A percentile compares a stretch with the other conserved stretches of the same genome.
Evolutionary conservation across 257 asterid genomes (phyloP).

Genomic region (Nicotiana sylvestris): DNA sequence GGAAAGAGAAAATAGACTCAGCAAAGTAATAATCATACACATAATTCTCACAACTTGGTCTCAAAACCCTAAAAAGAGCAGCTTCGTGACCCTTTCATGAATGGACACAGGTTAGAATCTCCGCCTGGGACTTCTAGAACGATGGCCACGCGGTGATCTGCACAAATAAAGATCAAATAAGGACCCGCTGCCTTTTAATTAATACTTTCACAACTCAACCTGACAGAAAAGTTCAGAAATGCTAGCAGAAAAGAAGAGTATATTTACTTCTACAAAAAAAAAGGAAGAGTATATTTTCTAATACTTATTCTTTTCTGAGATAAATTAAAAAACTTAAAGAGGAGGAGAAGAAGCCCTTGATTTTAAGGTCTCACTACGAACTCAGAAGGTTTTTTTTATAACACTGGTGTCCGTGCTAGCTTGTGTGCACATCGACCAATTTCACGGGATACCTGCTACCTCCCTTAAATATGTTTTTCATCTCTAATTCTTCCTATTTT

Average conservation of each 20-base stretch:
- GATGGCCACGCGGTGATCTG: conserved; percentile 84
- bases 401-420: too few relatives aligned
- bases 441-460: too few relatives aligned
- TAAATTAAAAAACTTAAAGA: neutral
- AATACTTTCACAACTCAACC: neutral
- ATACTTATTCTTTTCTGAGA: neutral
- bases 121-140: conserved; percentile 90
- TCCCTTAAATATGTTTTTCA: too few relatives aligned
- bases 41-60: neutral
- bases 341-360: neutral
- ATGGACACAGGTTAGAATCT: conserved; percentile 42
- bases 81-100: neutral
- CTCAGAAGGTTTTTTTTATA: neutral
- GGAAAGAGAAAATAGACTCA: neutral
- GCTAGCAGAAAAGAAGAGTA: neutral
- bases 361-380: neutral
- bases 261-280: too few relatives aligned
- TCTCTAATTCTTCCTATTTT: neutral
- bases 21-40: neutral
- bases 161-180: conserved; percentile 13
- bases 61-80: neutral
- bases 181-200: neutral
- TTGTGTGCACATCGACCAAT: too few relatives aligned
- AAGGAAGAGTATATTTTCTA: neutral
- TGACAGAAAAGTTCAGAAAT: neutral